Evolutionary conservation across 306 rosid genomes (phyloP), one percentile per base, ranked within the genome.

Genomic region (Acacia crassicarpa): DNA sequence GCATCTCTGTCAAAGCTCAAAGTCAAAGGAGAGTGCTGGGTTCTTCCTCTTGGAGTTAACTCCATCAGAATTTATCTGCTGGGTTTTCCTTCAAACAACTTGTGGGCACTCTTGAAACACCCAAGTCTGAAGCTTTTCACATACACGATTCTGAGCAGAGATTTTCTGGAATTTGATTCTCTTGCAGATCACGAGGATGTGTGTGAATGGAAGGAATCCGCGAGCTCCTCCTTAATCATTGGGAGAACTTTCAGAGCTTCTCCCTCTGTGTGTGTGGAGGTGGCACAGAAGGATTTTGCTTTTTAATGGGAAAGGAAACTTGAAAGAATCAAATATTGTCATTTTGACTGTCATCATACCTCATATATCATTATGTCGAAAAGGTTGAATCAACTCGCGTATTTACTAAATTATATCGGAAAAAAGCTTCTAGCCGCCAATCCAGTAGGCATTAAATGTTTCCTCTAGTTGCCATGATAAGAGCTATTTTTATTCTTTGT

Each of bases 41-140:
- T 86, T 70, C 86, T 86, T 68, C 89, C 92, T 65, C 86, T 84
- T 59, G 90, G 88, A 51, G 90, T 84, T 79, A 84, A 80, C 86
- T 79, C 90, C 88, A 87, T 87, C 80, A 63, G 46, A 70, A 51
- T 62, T 59, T 76, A 67, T 81, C 20, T 54, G 23, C 67, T 22
- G 8, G 56, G 48, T 32, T 72, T 72, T 75, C 51, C 80, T 77
- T 78, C 30, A 78, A 79, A 69, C 80, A 66, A 68, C 78, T 67
- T 22, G n/a, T 9, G 76, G 58, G 33, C 40, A 83, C 67, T 74
- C 80, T 33, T 63, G 43, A 83, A 83, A 46, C 75, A 25, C 23
- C 77, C 33, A 69, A 69, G 54, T 69, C 4, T n/a, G 35, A 77
- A 66, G 8, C 49, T 62, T 58, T 48, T 75, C 71, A 75, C 80